Base-by-base conservation (phyloP, 2,329 filamentous ascomycete species). In the Claviceps sp. region DNA sequence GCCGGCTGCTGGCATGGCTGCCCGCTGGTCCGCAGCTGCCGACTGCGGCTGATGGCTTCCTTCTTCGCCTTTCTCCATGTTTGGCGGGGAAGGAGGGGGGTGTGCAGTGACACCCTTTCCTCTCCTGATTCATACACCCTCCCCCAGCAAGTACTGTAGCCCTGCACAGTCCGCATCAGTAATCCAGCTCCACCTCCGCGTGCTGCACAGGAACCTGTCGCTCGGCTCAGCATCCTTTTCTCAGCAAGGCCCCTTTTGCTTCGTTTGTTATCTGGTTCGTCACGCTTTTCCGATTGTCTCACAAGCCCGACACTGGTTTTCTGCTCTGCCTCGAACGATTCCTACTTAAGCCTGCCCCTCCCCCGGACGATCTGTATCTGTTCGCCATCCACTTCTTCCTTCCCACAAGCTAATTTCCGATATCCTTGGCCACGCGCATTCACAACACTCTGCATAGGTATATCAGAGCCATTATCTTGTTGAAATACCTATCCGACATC, bases 121-220 rank as follows among this genome's bases (percentile, higher is more conserved):
- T 13, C 43, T 8, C 22, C 30, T 13, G 24, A 45, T 16, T 30
- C 43, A 30, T 14, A 46, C 26, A 50, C 26, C 42, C 48, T n/a
- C 47, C 42, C 48, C 49, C 49, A 50, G 49, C 37, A 18, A 40
- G 18, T 34, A 18, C 44, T 26, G 48, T 40, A 44, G 40, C 48
- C 40, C 41, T 18, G 20, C 14, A 16, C 18, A 50, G 40, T 50
- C 44, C 40, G 37, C 48, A 37, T 30, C 40, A n/a, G 26, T 48
- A n/a, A 18, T 46, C 16, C 37, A 30, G 24, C 22, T 49, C 47
- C 37, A 50, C 48, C 40, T 37, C 47, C 34, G 18, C 47, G n/a
- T 42, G 48, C 48, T 42, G 48, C 30, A 30, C 48, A 50, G 48
- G 48, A 41, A 58, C 60, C 58, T 44, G 60, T 62, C 38, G 41